Conservation (phyloP, 1,284 basidiomycete species). For the Leccinum pachyderme region DNA sequence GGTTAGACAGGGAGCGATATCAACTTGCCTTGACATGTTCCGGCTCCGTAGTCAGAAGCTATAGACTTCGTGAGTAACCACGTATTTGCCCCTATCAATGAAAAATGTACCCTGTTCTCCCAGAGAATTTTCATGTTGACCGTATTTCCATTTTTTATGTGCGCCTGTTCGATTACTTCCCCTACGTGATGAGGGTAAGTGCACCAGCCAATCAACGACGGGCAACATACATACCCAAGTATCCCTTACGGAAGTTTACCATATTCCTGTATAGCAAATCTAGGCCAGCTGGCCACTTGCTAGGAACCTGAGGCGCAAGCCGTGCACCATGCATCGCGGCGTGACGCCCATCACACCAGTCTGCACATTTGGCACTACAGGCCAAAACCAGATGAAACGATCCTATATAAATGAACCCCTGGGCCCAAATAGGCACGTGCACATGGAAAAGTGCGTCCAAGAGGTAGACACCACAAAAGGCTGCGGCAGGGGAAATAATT, state of each 20-base stretch:
- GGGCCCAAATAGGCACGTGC: slow-evolving; percentile 18
- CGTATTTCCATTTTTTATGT: slow-evolving; percentile 28
- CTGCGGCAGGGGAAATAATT: slow-evolving; percentile 17
- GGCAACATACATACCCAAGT: slow-evolving; percentile 32
- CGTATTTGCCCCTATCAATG: neutral
- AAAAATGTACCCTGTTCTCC: slow-evolving; percentile 29
- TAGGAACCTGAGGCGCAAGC: slow-evolving; percentile 30
- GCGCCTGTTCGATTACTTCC: slow-evolving; percentile 22
- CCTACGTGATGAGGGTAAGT: slow-evolving; percentile 24
- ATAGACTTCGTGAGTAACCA: neutral
- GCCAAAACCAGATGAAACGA: slow-evolving; percentile 30
- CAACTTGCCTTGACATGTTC: slow-evolving; percentile 39
- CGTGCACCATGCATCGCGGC: slow-evolving; percentile 36
- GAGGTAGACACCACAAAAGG: slow-evolving; percentile 14
- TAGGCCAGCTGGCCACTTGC: slow-evolving; percentile 35
- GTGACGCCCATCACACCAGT: slow-evolving; percentile 26
- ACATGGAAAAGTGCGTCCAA: slow-evolving; percentile 2
- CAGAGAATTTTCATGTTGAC: slow-evolving; percentile 33
- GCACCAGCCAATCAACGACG: neutral
- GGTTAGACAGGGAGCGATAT: neutral
- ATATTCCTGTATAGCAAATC: slow-evolving; percentile 26
- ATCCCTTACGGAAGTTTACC: slow-evolving; percentile 29
- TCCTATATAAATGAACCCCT: slow-evolving; percentile 17
- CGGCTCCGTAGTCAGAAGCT: slow-evolving; percentile 37
- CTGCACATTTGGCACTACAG: slow-evolving; percentile 17